These are phyloP conservation scores for Calycina herbarum DNA, from an alignment of 2,329 filamentous ascomycete species.

Conservation along the genomic window DNA sequence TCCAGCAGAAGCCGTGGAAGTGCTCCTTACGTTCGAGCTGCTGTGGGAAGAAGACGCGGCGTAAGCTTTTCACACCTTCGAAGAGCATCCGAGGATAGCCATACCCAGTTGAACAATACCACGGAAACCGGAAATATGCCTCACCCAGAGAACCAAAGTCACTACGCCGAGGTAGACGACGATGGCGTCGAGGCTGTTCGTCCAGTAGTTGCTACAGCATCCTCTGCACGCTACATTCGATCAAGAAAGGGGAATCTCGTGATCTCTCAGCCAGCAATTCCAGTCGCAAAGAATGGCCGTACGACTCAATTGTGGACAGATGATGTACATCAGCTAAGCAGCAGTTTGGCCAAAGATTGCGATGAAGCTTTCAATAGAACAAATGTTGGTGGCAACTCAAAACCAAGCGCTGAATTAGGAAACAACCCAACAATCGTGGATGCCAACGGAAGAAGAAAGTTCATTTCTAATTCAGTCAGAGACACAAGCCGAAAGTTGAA, in stretches of 20 bases:
- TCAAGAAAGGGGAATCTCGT: conserved; percentile 30
- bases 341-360: conserved; percentile 83
- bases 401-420: background rate
- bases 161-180: conserved; percentile 27
- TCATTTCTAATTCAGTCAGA: conserved; percentile 6
- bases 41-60: conserved; percentile 57
- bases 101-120: conserved; percentile 17
- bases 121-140: background rate
- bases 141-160: conserved; percentile 22
- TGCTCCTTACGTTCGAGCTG: conserved; percentile 40
- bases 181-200: conserved; percentile 26
- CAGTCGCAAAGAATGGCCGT: conserved; percentile 22
- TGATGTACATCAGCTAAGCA: conserved; percentile 80
- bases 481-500: conserved; percentile 14
- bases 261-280: conserved; percentile 14
- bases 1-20: conserved; percentile 42
- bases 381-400: conserved; percentile 42
- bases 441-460: conserved; percentile 2
- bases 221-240: conserved; percentile 34
- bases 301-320: conserved; percentile 56
- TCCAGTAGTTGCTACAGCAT: conserved; percentile 15
- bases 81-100: conserved; percentile 18
- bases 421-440: background rate
- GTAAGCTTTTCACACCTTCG: conserved; percentile 63
- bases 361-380: conserved; percentile 85